phyloP scores from a whole-genome alignment of 2,329 filamentous ascomycete genomes.

The Penicillium aurantiogriseum region DNA sequence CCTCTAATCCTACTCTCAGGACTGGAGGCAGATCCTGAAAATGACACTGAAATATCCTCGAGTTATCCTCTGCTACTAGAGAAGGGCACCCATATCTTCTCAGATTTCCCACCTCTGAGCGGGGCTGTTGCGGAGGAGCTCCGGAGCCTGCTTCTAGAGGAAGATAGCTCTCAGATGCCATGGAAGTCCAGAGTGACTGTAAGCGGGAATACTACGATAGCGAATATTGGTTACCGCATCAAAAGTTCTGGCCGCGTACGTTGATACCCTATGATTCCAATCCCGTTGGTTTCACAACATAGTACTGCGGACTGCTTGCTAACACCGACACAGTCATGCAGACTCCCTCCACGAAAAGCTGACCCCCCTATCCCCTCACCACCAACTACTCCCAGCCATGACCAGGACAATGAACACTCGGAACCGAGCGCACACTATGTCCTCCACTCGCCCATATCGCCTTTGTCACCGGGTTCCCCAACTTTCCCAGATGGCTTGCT shows the following conservation, averaged over 20 bases:
- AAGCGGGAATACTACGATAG: constrained; percentile 47
- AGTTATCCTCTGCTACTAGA: constrained; percentile 53
- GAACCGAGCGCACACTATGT: constrained; percentile 51
- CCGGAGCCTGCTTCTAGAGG: constrained; percentile 62
- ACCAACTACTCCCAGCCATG: constrained; percentile 50
- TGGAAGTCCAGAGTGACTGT: constrained; percentile 62
- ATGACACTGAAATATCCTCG: constrained; percentile 28
- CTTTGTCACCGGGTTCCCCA: constrained; percentile 75
- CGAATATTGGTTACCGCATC: constrained; percentile 61
- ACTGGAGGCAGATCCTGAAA: constrained; percentile 50
- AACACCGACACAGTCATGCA: constrained; percentile 45
- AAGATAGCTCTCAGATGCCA: constrained; percentile 63
- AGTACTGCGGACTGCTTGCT: constrained; percentile 13
- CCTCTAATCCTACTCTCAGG: constrained; percentile 82
- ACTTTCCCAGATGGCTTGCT: constrained; percentile 90
- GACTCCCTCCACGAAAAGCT: constrained; percentile 62
- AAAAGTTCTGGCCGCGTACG: constrained; percentile 78
- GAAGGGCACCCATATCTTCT: constrained; percentile 64
- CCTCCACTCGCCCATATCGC: constrained; percentile 90
- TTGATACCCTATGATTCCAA: constrained; percentile 26
- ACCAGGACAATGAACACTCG: constrained; percentile 36
- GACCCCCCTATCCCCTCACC: constrained; percentile 55
- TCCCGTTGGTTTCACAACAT: not conserved
- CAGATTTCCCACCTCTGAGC: constrained; percentile 67
- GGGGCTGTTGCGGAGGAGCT: constrained; percentile 65